Conservation (phyloP, 2,329 filamentous ascomycete genomes). For the Aureobasidium subglaciale region DNA sequence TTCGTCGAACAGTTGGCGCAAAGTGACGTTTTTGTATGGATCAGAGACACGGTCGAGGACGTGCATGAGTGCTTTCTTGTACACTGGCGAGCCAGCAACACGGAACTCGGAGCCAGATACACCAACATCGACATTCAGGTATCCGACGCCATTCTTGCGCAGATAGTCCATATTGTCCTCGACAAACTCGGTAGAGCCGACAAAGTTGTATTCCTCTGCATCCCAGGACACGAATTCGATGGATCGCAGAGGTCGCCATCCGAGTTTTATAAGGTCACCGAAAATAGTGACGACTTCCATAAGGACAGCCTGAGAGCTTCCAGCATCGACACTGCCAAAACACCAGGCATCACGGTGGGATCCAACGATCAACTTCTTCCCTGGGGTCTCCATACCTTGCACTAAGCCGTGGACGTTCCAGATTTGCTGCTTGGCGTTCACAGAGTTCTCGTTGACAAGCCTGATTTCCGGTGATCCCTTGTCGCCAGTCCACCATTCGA, state of each 20-base stretch:
- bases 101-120: constrained; percentile 68
- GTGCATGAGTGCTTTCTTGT: constrained; percentile 63
- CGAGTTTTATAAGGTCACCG: constrained; percentile 64
- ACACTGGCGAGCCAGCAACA: constrained; percentile 74
- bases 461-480: constrained; percentile 66
- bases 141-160: constrained; percentile 69
- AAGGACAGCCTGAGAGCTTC: constrained; percentile 83
- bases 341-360: constrained; percentile 93
- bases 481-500: constrained; percentile 84
- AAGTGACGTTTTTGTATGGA: constrained; percentile 61
- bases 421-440: constrained; percentile 72
- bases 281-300: constrained; percentile 83
- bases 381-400: constrained; percentile 70
- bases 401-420: constrained; percentile 89
- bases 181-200: constrained; percentile 91
- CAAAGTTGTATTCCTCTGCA: constrained; percentile 82
- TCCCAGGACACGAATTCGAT: constrained; percentile 98
- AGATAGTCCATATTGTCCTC: constrained; percentile 72
- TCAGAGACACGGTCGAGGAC: constrained; percentile 70
- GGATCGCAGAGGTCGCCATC: constrained; percentile 87
- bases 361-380: constrained; percentile 81
- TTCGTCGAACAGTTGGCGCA: constrained; percentile 70
- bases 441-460: constrained; percentile 80
- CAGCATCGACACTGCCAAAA: constrained; percentile 78
- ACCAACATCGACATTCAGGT: constrained; percentile 84